Base-by-base conservation (phyloP, 1,284 basidiomycete species). In the Pseudozyma sp. region DNA sequence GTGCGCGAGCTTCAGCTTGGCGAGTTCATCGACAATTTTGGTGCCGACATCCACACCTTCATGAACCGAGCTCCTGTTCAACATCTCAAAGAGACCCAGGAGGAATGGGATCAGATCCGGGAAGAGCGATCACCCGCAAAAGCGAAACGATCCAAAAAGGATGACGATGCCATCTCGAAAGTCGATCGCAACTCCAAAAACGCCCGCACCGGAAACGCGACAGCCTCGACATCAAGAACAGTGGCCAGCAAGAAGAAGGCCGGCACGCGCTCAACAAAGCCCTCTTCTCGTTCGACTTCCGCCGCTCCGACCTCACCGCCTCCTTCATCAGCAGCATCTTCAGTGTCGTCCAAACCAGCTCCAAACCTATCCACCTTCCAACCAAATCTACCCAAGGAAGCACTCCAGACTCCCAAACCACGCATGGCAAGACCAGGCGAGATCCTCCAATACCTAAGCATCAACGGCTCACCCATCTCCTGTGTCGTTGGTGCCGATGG, bases 401-500 rank as follows among this genome's bases (percentile, higher is more conserved):
- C 59, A 14, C 56, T 56, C 1, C 59, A 67, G 40, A 64, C 73
- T 2, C 59, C 64, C 17, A 66, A 62, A 55, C 64, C 70, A 0
- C 63, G 77, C 40, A 53, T 72, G 53, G 74, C 77, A 17, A 59
- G 54, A 35, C 58, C 67, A n/a, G 77, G 77, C 16, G 77, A 79
- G 46, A 33, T 61, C 42, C 61, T 79, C 39, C 67, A 74, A 34
- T 74, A 61, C 54, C 50, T 44, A n/a, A 76, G 73, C 52, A 60
- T 75, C 56, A 79, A 77, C 42, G 77, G 77, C 11, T 70, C 66
- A 5, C 77, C 77, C 42, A 79, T 79, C 37, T 71, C 56, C 29
- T 74, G 77, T n/a, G 56, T 79, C 44, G 63, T 79, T n/a, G 74
- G 68, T 16, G 56, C 56, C 35, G 71, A 79, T 35, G 77, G 77